These are phyloP conservation scores for Thielaviopsis euricoi DNA, from an alignment of 2,329 filamentous ascomycete genomes.

Conservation along the genomic window DNA sequence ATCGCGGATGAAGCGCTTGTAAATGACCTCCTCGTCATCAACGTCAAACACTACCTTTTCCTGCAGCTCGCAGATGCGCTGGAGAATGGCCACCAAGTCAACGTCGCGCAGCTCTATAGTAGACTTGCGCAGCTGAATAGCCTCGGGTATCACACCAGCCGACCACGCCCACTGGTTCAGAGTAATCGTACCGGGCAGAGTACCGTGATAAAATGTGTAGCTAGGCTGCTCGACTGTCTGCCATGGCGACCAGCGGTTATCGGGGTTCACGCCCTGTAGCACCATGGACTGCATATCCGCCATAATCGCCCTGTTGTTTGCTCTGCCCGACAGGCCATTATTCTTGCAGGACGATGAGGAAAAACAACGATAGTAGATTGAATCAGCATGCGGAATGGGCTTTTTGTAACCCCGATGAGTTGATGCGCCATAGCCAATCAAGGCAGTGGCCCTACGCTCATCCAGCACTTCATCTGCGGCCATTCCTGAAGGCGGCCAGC, in stretches of 20 bases:
- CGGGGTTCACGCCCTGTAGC: constrained; percentile 21
- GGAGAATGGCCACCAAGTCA: constrained; percentile 38
- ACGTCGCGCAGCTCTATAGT: constrained; percentile 44
- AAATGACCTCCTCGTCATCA: constrained; percentile 40
- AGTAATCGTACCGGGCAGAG: constrained; percentile 51
- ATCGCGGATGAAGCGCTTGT: constrained; percentile 48
- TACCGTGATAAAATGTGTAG: constrained; percentile 50
- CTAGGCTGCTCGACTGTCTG: constrained; percentile 60
- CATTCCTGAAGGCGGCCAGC: constrained; percentile 40
- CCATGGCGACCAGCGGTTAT: constrained; percentile 37
- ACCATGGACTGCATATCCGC: constrained; percentile 40
- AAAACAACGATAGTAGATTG: constrained; percentile 40
- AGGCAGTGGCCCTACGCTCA: constrained; percentile 36
- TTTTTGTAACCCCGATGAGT: constrained; percentile 37
- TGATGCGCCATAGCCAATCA: constrained; percentile 42
- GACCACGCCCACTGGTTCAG: constrained; percentile 52
- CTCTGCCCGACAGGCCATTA: constrained; percentile 6
- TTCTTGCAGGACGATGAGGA: constrained; percentile 17
- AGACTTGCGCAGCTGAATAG: constrained; percentile 40
- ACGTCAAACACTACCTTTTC: constrained; percentile 28
- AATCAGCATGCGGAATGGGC: constrained; percentile 35
- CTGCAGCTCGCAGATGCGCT: constrained; percentile 43
- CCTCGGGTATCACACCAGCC: constrained; percentile 37
- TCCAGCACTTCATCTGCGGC: constrained; percentile 32
- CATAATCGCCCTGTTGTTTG: constrained; percentile 24